Evolutionary conservation across 192 early-diverging fungal genomes (phyloP).

Genomic region (Umbelopsis sp.): DNA sequence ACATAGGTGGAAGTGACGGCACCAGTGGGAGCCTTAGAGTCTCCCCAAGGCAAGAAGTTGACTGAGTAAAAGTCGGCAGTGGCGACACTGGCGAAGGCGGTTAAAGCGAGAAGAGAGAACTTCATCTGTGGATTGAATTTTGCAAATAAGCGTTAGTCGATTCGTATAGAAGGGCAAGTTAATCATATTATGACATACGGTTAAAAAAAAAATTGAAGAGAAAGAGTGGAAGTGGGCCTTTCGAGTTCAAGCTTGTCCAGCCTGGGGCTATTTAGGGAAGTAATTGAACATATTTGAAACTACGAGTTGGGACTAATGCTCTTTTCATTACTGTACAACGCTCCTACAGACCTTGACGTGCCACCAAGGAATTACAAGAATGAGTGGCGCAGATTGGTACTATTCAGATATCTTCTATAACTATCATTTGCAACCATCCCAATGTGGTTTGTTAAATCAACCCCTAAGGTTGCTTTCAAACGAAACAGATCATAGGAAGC

Average conservation of each 20-base stretch:
- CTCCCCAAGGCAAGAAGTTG: not conserved
- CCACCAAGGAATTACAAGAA: not conserved
- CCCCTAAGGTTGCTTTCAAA: too few relatives aligned
- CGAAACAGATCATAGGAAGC: too few relatives aligned
- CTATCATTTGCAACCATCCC: too few relatives aligned
- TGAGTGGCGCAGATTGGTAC: not conserved
- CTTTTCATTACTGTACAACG: not conserved
- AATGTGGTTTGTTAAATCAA: too few relatives aligned
- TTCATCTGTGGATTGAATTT: not conserved
- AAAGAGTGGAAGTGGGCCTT: constrained; percentile 3
- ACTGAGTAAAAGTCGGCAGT: constrained; percentile 2
- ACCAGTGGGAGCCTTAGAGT: not conserved
- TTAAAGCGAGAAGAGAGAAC: not conserved
- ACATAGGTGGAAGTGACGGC: not conserved
- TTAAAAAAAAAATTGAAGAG: not conserved
- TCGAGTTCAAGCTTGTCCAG: not conserved
- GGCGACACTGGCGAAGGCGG: not conserved
- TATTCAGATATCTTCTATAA: not conserved
- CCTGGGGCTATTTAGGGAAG: not conserved
- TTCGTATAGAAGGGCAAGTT: not conserved
- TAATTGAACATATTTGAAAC: not conserved
- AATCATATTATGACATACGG: not conserved
- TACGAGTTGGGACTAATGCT: not conserved
- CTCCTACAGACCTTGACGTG: not conserved
- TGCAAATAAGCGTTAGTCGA: not conserved